phyloP scores from a whole-genome alignment of 2,329 filamentous ascomycete genomes.

The Knoxdaviesia proteae region DNA sequence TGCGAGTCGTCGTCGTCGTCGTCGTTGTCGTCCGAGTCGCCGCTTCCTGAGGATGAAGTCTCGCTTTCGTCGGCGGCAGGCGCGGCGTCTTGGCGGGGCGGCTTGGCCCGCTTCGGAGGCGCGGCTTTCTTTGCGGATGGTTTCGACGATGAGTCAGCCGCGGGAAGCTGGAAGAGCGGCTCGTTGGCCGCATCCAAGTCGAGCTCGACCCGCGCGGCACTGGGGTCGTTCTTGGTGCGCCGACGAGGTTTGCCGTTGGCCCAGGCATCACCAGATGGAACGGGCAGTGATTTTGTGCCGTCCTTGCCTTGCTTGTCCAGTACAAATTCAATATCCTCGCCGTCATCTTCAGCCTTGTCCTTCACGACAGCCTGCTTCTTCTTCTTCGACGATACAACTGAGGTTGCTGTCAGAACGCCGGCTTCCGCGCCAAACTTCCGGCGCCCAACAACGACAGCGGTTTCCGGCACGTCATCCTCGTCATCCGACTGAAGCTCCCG shows the following conservation, averaged over 20 bases:
- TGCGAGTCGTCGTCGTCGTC: constrained; percentile 15
- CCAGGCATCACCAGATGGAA: constrained; percentile 1
- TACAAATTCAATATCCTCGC: constrained; percentile 8
- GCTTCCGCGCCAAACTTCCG: constrained; percentile 26
- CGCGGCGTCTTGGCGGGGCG: background rate
- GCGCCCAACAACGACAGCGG: constrained; percentile 42
- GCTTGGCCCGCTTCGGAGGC: background rate
- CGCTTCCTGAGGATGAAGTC: constrained; percentile 2
- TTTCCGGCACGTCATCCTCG: constrained; percentile 28
- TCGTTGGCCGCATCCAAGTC: constrained; percentile 3
- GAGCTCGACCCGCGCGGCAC: constrained; percentile 5
- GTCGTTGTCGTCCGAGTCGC: constrained; percentile 6
- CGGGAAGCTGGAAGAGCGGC: no score
- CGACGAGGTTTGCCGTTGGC: constrained; percentile 2
- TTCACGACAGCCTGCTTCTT: constrained; percentile 7
- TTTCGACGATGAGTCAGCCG: no score
- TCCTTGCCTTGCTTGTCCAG: constrained; percentile 4
- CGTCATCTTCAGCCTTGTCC: constrained; percentile 2
- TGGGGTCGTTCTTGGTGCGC: constrained; percentile 1
- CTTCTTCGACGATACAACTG: background rate
- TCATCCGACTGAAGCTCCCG: constrained; percentile 47
- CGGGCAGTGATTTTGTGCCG: background rate
- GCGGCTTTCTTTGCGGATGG: background rate
- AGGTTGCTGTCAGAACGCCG: no score
- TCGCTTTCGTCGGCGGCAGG: background rate